Evolutionary conservation across 2,329 filamentous ascomycete species (phyloP).

Genomic region (Furcasterigmium sp.): DNA sequence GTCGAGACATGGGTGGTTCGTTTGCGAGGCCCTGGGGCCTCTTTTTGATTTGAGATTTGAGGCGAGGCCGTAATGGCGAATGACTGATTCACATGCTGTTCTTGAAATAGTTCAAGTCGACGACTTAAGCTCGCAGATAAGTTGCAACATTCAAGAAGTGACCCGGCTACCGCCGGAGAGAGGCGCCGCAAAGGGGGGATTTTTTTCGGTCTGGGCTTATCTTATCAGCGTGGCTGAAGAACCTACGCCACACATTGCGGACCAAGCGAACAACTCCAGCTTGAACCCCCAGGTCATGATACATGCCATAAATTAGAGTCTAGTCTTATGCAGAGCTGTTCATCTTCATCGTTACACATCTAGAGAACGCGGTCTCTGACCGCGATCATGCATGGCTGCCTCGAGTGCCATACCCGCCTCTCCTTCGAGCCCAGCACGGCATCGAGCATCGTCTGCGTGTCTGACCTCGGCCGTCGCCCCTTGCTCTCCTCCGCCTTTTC

Average conservation of each 20-base stretch:
- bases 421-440: conserved; percentile 53
- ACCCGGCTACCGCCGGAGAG: not conserved
- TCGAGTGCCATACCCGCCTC: conserved; percentile 60
- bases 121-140: too few species aligned
- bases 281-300: too few species aligned
- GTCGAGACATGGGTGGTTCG: conserved; percentile 18
- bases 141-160: not conserved
- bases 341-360: conserved; percentile 1
- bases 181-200: not conserved
- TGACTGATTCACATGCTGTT: not conserved
- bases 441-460: conserved; percentile 54
- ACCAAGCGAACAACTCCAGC: too few species aligned
- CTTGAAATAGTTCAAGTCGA: not conserved
- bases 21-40: not conserved
- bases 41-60: too few species aligned
- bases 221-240: too few species aligned
- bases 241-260: too few species aligned
- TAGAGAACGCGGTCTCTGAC: conserved; percentile 39
- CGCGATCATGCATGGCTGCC: conserved; percentile 49
- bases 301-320: too few species aligned
- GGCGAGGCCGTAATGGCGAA: too few species aligned
- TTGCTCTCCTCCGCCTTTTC: conserved; percentile 18
- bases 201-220: not conserved
- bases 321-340: too few species aligned
- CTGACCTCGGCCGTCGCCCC: conserved; percentile 35